A percentile compares a stretch with the other conserved stretches of the same genome.
Evolutionary conservation across 495 filamentous ascomycete genomes (phyloP).

Genomic region (Lophium mytilinum): DNA sequence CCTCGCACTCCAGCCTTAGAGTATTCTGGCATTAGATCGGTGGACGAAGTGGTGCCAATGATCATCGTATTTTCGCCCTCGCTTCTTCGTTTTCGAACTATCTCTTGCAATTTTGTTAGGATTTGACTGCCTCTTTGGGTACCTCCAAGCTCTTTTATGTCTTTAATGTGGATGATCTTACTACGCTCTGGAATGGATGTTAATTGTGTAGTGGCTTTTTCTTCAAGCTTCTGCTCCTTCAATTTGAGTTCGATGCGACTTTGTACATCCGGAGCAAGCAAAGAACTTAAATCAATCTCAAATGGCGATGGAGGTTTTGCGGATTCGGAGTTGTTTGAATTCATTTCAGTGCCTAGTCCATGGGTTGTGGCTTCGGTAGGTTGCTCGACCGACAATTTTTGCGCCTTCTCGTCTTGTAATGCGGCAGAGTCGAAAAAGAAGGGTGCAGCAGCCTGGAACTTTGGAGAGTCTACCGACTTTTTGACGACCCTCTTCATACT

Average conservation of each 20-base stretch:
- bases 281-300: background rate
- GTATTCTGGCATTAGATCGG: slow-evolving; percentile 40
- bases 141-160: slow-evolving; percentile 65
- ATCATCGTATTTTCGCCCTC: slow-evolving; percentile 63
- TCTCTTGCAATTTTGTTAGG: slow-evolving; percentile 55
- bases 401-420: too few relatives aligned
- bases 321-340: background rate
- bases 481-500: too few relatives aligned
- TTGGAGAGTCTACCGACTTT: too few relatives aligned
- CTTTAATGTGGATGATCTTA: slow-evolving; percentile 66
- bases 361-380: too few relatives aligned
- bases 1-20: slow-evolving; percentile 44
- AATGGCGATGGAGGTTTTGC: background rate
- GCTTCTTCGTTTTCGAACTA: slow-evolving; percentile 60
- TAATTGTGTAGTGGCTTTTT: background rate
- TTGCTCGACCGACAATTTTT: too few relatives aligned
- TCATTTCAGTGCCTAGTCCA: background rate
- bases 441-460: too few relatives aligned
- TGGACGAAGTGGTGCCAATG: slow-evolving; percentile 61
- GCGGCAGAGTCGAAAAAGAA: too few relatives aligned
- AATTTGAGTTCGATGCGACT: background rate
- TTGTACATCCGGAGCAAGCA: background rate
- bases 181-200: background rate
- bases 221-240: background rate
- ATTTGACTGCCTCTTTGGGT: slow-evolving; percentile 56